Percentiles rank a stretch among this genome's conserved stretches.
Evolutionary conservation across 1,139 yeast genomes (phyloP).

Genomic region (Saccharomyces uvarum): DNA sequence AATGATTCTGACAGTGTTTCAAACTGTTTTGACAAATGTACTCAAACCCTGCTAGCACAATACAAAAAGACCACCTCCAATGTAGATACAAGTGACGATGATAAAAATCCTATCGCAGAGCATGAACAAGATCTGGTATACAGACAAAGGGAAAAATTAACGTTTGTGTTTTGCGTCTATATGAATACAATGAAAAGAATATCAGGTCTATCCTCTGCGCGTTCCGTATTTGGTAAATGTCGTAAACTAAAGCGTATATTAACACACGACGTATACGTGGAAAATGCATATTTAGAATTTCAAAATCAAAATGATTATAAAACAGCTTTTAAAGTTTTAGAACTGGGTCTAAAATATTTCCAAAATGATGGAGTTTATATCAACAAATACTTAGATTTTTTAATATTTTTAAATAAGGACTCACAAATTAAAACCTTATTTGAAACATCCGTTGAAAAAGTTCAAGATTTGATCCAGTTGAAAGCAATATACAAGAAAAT

Average conservation of each 20-base stretch:
- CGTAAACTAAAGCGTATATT: constrained; percentile 42
- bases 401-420: constrained; percentile 65
- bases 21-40: constrained; percentile 43
- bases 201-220: constrained; percentile 64
- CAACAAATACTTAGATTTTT: constrained; percentile 61
- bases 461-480: constrained; percentile 32
- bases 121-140: constrained; percentile 6
- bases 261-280: constrained; percentile 71
- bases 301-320: constrained; percentile 51
- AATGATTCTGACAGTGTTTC: constrained; percentile 47
- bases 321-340: constrained; percentile 72
- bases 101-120: constrained; percentile 8
- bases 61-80: constrained; percentile 27
- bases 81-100: constrained; percentile 25
- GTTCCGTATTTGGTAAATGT: constrained; percentile 57
- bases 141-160: constrained; percentile 18
- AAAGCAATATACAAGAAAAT: constrained; percentile 42
- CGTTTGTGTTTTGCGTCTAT: constrained; percentile 41
- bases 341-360: constrained; percentile 64
- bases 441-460: constrained; percentile 52
- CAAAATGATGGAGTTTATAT: constrained; percentile 53
- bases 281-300: constrained; percentile 77
- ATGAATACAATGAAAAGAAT: constrained; percentile 57
- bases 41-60: constrained; percentile 37
- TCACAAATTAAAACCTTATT: constrained; percentile 77